A percentile compares a stretch with the other conserved stretches of the same genome.
These are phyloP conservation scores for Psophocarpus tetragonolobus DNA, from an alignment of 306 rosid species.

Conservation along the genomic window DNA sequence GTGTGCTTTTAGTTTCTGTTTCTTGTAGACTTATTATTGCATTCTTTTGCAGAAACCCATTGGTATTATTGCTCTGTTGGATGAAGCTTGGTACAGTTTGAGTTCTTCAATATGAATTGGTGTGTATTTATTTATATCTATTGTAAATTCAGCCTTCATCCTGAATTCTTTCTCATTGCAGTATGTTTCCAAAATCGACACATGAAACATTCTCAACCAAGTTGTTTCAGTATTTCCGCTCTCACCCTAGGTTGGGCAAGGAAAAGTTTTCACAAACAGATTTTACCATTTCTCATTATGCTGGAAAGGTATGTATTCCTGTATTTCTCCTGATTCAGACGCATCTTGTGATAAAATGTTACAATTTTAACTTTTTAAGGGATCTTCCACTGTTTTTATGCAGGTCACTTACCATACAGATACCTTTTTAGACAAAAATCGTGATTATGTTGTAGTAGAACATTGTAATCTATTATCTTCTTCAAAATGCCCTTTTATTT, in stretches of 20 bases:
- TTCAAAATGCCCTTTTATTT: constrained; percentile 77
- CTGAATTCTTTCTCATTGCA: constrained; percentile 58
- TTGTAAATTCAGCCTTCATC: constrained; percentile 44
- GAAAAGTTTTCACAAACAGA: constrained; percentile 93
- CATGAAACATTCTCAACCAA: constrained; percentile 90
- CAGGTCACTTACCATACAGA: constrained; percentile 96
- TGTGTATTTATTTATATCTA: constrained; percentile 41
- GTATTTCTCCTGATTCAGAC: constrained; percentile 27
- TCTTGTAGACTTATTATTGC: constrained; percentile 40
- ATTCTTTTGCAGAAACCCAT: constrained; percentile 88
- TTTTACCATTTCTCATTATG: constrained; percentile 90
- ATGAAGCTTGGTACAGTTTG: constrained; percentile 92
- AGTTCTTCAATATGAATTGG: constrained; percentile 56
- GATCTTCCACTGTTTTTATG: constrained; percentile 27
- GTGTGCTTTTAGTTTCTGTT: constrained; percentile 22
- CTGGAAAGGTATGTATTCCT: constrained; percentile 73
- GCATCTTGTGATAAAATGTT: constrained; percentile 2
- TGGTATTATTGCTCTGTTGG: constrained; percentile 86
- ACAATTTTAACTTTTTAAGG: constrained; percentile 22
- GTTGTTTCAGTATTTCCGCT: constrained; percentile 79
- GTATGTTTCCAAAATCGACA: constrained; percentile 96
- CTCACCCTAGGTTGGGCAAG: constrained; percentile 79
- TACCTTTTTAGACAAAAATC: constrained; percentile 86
- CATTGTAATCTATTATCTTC: constrained; percentile 88
- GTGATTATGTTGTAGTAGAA: constrained; percentile 94